Base-by-base conservation (phyloP, 805 yeast genomes). In the Spathaspora boniae region DNA sequence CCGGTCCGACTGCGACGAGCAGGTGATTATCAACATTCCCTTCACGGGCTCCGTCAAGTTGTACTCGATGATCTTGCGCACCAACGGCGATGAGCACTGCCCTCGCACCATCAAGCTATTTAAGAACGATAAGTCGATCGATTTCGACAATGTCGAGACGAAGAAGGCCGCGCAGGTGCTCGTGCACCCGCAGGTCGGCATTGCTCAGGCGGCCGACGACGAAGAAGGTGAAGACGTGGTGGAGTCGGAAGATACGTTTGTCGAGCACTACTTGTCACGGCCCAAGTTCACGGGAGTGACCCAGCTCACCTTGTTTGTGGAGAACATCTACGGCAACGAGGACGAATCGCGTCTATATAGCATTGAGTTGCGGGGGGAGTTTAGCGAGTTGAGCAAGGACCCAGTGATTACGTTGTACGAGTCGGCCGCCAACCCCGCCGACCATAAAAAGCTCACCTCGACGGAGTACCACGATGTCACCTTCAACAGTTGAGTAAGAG, bases 401-500 rank as follows among this genome's bases (percentile, higher is more conserved):
- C 95, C 96, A 0, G 76, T 86, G 12, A 70, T 83, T 11, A 70
- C 95, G 0, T 52, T 85, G 15, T 91, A 89, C 56, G 98, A 91
- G 59, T 76, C 88, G 37, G 94, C 96, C 0, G 93, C 97, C 3
- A 89, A 89, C 54, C 96, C 96, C 0, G 77, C 82, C 1, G 97
- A 89, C 54, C 97, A 91, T 56, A 78, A 63, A 45, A 52, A 33
- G n/a, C n/a, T 37, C 17, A 26, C 35, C 15, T 29, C 12, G 8
- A 20, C 28, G 18, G 34, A 30, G 9, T 21, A 26, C n/a, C 26
- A 27, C 21, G 28, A 37, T 18, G 24, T 40, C 7, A 18, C 43
- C 5, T 32, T 29, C 26, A 33, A 39, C 16, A 24, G 19, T 22
- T 21, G 29, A 20, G 11, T n/a, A n/a, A n/a, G n/a, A n/a, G n/a